Conservation (phyloP, 139 green algal species). For the Auxenochlorella pyrenoidosa region DNA sequence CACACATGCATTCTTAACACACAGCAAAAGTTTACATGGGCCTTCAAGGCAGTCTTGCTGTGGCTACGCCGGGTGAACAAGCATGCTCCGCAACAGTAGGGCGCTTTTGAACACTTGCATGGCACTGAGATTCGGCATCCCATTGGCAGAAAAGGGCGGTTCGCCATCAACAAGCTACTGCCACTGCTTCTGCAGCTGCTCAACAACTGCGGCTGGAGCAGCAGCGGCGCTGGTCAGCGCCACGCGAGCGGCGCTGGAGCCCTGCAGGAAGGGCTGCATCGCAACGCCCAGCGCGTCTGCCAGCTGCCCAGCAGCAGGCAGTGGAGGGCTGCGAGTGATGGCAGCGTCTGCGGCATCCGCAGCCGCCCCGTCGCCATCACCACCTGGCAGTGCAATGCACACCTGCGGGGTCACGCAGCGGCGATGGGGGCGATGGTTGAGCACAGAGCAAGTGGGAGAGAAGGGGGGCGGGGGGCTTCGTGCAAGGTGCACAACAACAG, state of each 20-base stretch:
- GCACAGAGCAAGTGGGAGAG: no score
- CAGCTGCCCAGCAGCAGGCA: neutral
- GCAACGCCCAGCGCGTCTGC: neutral
- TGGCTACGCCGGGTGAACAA: no score
- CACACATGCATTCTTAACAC: no score
- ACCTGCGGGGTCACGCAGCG: neutral
- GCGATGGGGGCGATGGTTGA: no score
- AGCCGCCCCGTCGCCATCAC: neutral
- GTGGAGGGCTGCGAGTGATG: neutral
- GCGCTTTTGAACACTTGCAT: no score
- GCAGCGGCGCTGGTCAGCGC: neutral
- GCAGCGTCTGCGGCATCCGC: neutral
- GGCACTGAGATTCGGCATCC: no score
- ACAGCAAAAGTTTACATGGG: no score
- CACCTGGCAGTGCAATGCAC: neutral
- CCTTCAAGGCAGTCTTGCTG: no score
- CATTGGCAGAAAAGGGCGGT: no score
- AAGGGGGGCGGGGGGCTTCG: no score
- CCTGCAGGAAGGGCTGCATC: slow-evolving; percentile 21
- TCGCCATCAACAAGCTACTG: no score
- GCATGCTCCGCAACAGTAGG: no score
- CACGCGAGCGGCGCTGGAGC: neutral
- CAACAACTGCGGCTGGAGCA: neutral
- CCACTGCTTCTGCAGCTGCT: neutral
- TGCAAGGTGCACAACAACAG: neutral